phyloP scores from a whole-genome alignment of 2,329 filamentous ascomycete genomes.

The Clonostachys rosea region DNA sequence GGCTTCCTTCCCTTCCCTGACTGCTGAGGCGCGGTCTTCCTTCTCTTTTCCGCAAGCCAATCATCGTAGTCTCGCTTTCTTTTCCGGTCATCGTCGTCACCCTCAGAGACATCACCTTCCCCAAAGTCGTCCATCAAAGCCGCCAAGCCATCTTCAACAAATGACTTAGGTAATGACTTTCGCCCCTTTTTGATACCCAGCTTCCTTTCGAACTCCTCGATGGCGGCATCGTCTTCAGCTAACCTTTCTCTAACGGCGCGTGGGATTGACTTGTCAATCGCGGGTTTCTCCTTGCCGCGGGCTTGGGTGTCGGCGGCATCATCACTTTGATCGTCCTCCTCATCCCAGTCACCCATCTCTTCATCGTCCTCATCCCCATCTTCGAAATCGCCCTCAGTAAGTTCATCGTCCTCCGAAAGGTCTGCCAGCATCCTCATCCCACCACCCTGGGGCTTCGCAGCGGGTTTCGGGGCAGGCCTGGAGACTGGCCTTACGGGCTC shows the following conservation, averaged over 20 bases:
- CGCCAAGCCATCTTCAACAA: constrained; percentile 78
- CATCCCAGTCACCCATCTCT: constrained; percentile 2
- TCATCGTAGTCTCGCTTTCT: constrained; percentile 51
- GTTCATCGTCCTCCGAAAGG: constrained; percentile 1
- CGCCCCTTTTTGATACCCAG: constrained; percentile 74
- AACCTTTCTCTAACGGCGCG: constrained; percentile 55
- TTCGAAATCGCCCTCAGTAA: constrained; percentile 1
- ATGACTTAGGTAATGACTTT: constrained; percentile 68
- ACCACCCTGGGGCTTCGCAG: not conserved
- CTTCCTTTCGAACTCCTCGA: constrained; percentile 81
- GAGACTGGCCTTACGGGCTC: too few species aligned
- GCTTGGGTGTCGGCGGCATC: constrained; percentile 1
- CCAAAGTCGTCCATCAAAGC: constrained; percentile 66
- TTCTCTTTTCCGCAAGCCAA: constrained; percentile 56
- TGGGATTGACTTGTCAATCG: constrained; percentile 18
- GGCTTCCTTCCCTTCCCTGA: not conserved
- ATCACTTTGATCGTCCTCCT: constrained; percentile 9
- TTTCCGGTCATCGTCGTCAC: constrained; percentile 50
- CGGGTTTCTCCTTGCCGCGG: constrained; percentile 10
- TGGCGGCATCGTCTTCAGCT: constrained; percentile 81
- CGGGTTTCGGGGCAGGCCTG: too few species aligned
- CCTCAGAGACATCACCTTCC: constrained; percentile 13
- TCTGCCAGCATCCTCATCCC: not conserved
- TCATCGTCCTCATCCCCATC: constrained; percentile 17
- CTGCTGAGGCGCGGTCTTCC: constrained; percentile 27